Evolutionary conservation across 257 asterid genomes (phyloP).

Genomic region (Lycium barbarum): DNA sequence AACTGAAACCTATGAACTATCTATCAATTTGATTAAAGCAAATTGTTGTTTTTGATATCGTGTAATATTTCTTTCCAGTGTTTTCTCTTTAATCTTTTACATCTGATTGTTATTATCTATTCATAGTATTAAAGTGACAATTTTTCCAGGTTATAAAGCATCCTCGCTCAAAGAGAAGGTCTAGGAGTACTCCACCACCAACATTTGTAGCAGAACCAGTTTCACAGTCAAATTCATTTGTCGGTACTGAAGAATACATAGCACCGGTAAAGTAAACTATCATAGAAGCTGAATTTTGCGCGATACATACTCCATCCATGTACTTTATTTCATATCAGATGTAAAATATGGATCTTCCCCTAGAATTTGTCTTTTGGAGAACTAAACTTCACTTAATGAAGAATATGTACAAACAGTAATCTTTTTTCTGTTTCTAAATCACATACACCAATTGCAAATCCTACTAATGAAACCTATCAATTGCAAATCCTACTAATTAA

Average conservation of each 20-base stretch:
- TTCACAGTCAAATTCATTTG: constrained; percentile 92
- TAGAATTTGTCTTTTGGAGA: not conserved
- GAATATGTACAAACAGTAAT: not conserved
- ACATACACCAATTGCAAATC: not conserved
- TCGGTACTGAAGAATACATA: constrained; percentile 97
- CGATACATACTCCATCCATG: not conserved
- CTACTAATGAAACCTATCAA: not conserved
- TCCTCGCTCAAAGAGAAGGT: constrained; percentile 63
- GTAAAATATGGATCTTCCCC: not conserved
- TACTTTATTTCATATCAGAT: not conserved
- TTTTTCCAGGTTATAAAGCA: constrained; percentile 73
- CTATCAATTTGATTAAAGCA: not conserved
- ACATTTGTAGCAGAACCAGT: constrained; percentile 85
- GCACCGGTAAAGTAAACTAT: constrained; percentile 72
- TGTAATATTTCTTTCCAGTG: not conserved
- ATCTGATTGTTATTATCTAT: not conserved
- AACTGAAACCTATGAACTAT: not conserved
- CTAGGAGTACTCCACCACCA: constrained; percentile 82
- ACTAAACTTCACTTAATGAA: not conserved
- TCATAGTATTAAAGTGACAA: not conserved
- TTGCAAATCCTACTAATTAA: not conserved
- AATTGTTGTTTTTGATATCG: not conserved
- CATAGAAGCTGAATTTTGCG: not conserved
- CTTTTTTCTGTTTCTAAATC: constrained; percentile 13
- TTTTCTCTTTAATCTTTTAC: not conserved